These are phyloP conservation scores for Magnolia officinalis DNA, from an alignment of 164 flowering plant genomes.

Conservation along the genomic window DNA sequence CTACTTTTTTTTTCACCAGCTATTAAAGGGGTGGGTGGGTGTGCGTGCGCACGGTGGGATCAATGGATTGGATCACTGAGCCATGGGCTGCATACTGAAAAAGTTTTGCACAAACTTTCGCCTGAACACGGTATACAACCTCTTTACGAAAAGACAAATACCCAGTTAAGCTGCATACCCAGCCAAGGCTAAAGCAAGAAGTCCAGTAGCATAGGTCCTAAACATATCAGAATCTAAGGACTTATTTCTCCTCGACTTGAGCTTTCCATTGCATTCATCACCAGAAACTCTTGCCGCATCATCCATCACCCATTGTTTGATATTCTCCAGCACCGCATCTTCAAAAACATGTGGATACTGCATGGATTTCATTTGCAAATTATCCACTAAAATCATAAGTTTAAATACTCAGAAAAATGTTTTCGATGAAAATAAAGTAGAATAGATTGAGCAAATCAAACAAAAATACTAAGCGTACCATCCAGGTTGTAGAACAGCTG, in stretches of 20 bases:
- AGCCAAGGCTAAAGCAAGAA: conserved; percentile 73
- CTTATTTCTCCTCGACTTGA: conserved; percentile 31
- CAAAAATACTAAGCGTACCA: conserved; percentile 39
- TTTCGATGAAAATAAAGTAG: not conserved
- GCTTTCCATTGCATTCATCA: conserved; percentile 42
- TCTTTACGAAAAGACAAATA: not conserved
- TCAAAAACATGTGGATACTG: conserved; percentile 96
- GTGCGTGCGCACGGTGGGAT: not conserved
- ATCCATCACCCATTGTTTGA: conserved; percentile 84
- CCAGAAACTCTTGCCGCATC: conserved; percentile 40
- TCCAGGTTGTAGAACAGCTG: conserved; percentile 73
- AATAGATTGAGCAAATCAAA: not conserved
- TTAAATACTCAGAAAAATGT: not conserved
- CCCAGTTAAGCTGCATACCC: conserved; percentile 43
- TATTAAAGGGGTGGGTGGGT: not conserved
- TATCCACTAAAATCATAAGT: conserved; percentile 5
- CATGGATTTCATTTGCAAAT: conserved; percentile 15
- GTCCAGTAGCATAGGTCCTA: conserved; percentile 85
- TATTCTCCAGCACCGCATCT: conserved; percentile 63
- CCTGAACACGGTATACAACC: not conserved
- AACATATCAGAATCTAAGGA: conserved; percentile 79
- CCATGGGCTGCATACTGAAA: not conserved
- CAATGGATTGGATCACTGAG: not conserved
- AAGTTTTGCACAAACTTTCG: not conserved
- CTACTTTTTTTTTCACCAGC: not conserved